These are phyloP conservation scores for Chaetomium strumarium DNA, from an alignment of 2,329 filamentous ascomycete species.

Conservation along the genomic window DNA sequence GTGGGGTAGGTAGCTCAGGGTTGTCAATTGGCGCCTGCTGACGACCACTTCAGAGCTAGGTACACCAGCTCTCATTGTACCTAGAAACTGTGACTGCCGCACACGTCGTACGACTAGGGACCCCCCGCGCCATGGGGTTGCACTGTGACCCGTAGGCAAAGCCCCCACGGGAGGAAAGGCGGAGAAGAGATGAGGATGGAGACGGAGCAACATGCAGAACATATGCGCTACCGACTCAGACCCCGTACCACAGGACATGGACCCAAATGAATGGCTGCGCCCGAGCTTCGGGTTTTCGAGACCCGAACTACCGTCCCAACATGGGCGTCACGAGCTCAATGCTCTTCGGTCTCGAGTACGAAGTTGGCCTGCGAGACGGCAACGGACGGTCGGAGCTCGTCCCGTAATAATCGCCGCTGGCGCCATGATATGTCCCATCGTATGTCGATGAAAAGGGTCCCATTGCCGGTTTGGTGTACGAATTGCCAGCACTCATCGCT, in stretches of 20 bases:
- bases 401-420: conserved; percentile 35
- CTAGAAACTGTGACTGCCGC: background rate
- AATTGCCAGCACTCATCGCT: conserved; percentile 47
- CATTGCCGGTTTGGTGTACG: conserved; percentile 41
- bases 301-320: conserved; percentile 38
- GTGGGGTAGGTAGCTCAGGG: no score
- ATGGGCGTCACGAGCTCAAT: conserved; percentile 60
- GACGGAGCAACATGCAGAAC: conserved; percentile 4
- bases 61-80: background rate
- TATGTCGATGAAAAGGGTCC: conserved; percentile 48
- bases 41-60: background rate
- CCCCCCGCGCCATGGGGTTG: conserved; percentile 16
- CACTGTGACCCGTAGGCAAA: conserved; percentile 1
- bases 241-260: conserved; percentile 12
- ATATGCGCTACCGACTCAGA: conserved; percentile 5
- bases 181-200: background rate
- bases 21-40: background rate
- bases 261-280: conserved; percentile 7
- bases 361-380: conserved; percentile 48
- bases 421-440: conserved; percentile 39
- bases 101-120: background rate
- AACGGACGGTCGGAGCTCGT: conserved; percentile 48
- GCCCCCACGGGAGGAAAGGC: conserved; percentile 8
- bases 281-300: background rate
- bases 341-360: conserved; percentile 54